phyloP scores from a whole-genome alignment of 305 asterid genomes.

The Solanum hybrid region DNA sequence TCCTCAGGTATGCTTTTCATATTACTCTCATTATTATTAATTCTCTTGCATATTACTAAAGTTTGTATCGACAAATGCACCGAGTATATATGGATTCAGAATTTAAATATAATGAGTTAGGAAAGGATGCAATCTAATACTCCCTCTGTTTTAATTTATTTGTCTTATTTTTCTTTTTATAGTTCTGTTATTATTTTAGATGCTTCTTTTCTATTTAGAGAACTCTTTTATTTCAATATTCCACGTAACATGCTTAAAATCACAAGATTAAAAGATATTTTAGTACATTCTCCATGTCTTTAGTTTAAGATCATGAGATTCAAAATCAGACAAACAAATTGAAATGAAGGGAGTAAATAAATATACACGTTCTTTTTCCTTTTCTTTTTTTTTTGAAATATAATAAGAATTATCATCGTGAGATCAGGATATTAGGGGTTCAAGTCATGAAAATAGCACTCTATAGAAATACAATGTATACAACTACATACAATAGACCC shows the following conservation, averaged over 20 bases:
- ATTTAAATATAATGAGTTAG: background rate
- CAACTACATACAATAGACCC: background rate
- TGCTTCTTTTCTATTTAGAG: background rate
- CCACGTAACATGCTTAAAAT: too few relatives aligned
- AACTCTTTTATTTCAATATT: background rate
- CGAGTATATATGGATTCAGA: background rate
- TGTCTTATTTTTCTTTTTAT: background rate
- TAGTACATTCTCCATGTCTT: too few relatives aligned
- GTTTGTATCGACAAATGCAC: too few relatives aligned
- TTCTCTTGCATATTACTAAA: background rate
- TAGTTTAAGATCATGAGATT: background rate
- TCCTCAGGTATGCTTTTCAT: slow-evolving; percentile 17
- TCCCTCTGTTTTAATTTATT: background rate
- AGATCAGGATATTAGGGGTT: background rate
- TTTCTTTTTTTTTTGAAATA: background rate
- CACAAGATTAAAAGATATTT: background rate
- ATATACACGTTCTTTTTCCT: background rate
- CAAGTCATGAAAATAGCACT: background rate
- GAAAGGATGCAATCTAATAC: background rate
- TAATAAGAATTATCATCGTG: background rate
- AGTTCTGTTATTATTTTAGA: too few relatives aligned
- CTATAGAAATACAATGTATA: background rate
- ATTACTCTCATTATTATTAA: background rate
- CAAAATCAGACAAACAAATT: background rate
- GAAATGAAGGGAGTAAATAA: background rate